Base-by-base conservation (phyloP, 257 asterid genomes). In the Fraxinus americana region DNA sequence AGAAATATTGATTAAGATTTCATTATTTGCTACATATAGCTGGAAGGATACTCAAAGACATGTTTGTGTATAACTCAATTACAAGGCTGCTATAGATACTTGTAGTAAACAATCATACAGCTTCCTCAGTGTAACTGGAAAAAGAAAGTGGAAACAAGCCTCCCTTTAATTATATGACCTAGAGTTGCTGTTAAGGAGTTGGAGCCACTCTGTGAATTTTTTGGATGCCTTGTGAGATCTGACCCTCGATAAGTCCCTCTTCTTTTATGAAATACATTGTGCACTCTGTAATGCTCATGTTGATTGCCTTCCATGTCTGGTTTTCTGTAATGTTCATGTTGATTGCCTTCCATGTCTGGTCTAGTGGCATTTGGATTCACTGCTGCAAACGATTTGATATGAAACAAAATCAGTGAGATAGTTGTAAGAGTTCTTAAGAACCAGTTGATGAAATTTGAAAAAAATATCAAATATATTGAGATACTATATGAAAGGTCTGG, bases 211-310 rank as follows among this genome's bases (percentile, higher is more conserved):
- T 41, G 34, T 32, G 2, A 14, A 5, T 61, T 63, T 0, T 43
- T 0, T 29, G 84, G 76, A 74, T 79, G 74, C 81, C n/a, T 76
- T 1, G 11, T 0, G 30, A 73, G 39, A 76, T 77, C 77, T 9
- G 82, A 38, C 23, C 84, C 82, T 52, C 84, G 82, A 54, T 23
- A 11, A 76, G 71, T 73, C 25, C 86, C 82, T 76, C 74, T 79
- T 65, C 34, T 72, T 0, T 65, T 21, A 77, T 32, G 86, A 63
- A 73, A 54, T 45, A 73, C 86, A 2, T 3, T 70, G 27, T 72
- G 61, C 10, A 59, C 74, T 75, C 32, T n/a, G 34, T 8, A 23
- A 68, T 39, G 11, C n/a, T 7, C 5, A 79, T 41, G 71, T 21
- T 29, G 72, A 73, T 70, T 50, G 16, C 72, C 43, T 43, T 25